phyloP scores from a whole-genome alignment of 129 eudicot species.

The Saussurea involucrata region DNA sequence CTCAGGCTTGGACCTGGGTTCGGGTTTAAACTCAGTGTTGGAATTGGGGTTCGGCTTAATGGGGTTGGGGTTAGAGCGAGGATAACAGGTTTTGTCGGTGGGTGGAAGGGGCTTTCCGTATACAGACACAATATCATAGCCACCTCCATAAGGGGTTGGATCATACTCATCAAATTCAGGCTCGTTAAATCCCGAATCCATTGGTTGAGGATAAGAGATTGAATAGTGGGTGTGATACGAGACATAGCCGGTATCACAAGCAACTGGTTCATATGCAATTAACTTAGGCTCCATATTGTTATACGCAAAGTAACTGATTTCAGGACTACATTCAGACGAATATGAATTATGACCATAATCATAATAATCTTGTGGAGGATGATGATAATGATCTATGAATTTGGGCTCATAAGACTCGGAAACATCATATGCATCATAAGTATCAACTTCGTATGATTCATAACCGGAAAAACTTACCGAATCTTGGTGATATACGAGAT shows the following conservation, averaged over 20 bases:
- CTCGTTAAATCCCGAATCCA: conserved; percentile 23
- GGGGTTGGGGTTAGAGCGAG: conserved; percentile 35
- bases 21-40: background rate
- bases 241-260: conserved; percentile 25
- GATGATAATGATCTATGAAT: background rate
- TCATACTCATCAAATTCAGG: conserved; percentile 65
- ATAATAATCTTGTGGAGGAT: background rate
- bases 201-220: conserved; percentile 33
- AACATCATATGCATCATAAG: conserved; percentile 16
- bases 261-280: conserved; percentile 36
- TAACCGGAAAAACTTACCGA: conserved; percentile 19
- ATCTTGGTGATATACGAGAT: conserved; percentile 27
- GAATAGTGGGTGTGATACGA: conserved; percentile 33
- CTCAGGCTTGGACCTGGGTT: background rate
- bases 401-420: conserved; percentile 19
- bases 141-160: conserved; percentile 82
- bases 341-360: background rate
- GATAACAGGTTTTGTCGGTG: conserved; percentile 64
- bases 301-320: conserved; percentile 28
- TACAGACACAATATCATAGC: conserved; percentile 47
- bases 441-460: conserved; percentile 20
- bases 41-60: background rate
- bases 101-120: conserved; percentile 90
- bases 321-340: conserved; percentile 1
- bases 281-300: conserved; percentile 30